Evolutionary conservation across 371 early-diverging fungal species (phyloP).

Genomic region (Mortierella sp.): DNA sequence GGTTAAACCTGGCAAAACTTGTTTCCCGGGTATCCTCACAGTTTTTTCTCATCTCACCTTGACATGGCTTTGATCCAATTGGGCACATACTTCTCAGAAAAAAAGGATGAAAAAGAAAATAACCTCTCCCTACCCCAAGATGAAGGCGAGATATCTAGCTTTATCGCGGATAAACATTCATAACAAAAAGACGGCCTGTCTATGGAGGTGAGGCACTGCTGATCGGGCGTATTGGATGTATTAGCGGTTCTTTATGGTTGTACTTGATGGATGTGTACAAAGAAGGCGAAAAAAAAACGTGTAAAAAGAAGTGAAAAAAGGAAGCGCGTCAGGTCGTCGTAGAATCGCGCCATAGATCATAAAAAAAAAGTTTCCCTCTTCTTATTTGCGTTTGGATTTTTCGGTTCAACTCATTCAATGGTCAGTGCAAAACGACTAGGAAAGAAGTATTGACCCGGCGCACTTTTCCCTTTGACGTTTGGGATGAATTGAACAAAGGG

Average conservation of each 20-base stretch:
- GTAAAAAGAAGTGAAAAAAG: background rate
- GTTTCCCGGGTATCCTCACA: background rate
- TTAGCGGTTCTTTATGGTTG: background rate
- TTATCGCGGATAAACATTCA: background rate
- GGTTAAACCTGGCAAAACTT: background rate
- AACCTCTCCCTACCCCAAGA: background rate
- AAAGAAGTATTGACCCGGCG: background rate
- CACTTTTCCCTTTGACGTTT: background rate
- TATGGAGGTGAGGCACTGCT: background rate
- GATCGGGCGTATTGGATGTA: background rate
- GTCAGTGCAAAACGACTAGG: background rate
- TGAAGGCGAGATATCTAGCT: background rate
- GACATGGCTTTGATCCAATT: background rate
- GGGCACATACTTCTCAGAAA: background rate
- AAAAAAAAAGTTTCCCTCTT: background rate
- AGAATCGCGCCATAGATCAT: constrained; percentile 10
- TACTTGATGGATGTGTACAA: background rate
- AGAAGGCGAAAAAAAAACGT: background rate
- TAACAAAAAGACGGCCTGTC: background rate
- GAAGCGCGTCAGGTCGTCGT: background rate
- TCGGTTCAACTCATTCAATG: background rate
- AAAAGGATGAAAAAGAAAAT: background rate
- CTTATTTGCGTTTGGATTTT: background rate
- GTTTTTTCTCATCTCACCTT: background rate
- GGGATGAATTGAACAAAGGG: background rate